A percentile compares a stretch with the other conserved stretches of the same genome.
These are phyloP conservation scores for Phytopythium oedochilum DNA, from an alignment of 352 stramenopile species.

Conservation along the genomic window DNA sequence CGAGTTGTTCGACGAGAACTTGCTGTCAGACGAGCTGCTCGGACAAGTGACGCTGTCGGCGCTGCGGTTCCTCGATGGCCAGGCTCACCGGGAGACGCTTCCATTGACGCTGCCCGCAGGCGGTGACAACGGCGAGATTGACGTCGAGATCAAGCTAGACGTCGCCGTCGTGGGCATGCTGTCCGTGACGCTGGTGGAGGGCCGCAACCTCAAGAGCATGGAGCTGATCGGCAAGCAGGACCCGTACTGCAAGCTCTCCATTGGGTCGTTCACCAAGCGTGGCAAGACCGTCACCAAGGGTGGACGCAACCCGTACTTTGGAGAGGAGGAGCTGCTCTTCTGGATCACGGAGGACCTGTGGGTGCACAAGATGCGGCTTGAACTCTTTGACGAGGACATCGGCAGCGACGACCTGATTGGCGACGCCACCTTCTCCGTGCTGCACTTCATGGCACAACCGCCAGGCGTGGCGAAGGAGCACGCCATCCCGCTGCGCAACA, in stretches of 20 bases:
- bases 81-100: conserved; percentile 47
- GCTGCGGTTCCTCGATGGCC: conserved; percentile 75
- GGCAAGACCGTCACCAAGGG: conserved; percentile 73
- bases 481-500: conserved; percentile 56
- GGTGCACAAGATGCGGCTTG: conserved; percentile 73
- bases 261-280: conserved; percentile 66
- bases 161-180: conserved; percentile 82
- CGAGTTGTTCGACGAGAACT: conserved; percentile 86
- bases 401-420: conserved; percentile 89
- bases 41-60: conserved; percentile 64
- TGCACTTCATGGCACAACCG: conserved; percentile 64
- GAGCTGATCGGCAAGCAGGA: conserved; percentile 89
- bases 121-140: conserved; percentile 38
- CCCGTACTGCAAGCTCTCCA: conserved; percentile 85
- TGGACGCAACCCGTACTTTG: conserved; percentile 89
- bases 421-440: conserved; percentile 58
- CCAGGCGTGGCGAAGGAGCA: conserved; percentile 36
- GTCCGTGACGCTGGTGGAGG: conserved; percentile 83
- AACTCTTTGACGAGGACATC: conserved; percentile 86
- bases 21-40: conserved; percentile 84
- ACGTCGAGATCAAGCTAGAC: conserved; percentile 70
- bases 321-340: conserved; percentile 88
- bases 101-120: conserved; percentile 44
- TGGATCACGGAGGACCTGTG: conserved; percentile 91
- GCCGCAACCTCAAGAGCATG: conserved; percentile 88